These are phyloP conservation scores for Solanum rostratum DNA, from an alignment of 257 asterid genomes.

Conservation along the genomic window DNA sequence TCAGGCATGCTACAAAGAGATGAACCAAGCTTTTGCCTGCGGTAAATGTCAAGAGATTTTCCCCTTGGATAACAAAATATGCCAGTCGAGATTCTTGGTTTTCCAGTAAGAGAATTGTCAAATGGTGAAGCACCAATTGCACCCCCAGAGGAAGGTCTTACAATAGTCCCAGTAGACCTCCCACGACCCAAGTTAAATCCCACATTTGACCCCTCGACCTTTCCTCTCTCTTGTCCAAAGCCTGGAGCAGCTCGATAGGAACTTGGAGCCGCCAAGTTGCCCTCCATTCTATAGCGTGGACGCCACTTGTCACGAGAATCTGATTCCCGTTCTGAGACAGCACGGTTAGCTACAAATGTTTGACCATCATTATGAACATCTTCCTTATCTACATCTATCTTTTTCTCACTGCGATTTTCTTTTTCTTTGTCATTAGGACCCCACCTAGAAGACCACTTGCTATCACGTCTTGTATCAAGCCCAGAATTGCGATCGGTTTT, in stretches of 20 bases:
- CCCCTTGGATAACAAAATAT: constrained; percentile 76
- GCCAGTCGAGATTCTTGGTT: constrained; percentile 15
- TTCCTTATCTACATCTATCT: constrained; percentile 66
- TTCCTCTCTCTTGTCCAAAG: constrained; percentile 78
- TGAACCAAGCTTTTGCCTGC: constrained; percentile 48
- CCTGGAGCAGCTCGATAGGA: constrained; percentile 92
- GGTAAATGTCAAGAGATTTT: constrained; percentile 84
- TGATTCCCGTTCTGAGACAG: constrained; percentile 63
- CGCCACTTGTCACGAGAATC: constrained; percentile 99
- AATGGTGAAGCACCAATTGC: constrained; percentile 40
- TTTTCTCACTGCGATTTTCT: constrained; percentile 62
- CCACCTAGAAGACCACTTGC: constrained; percentile 95
- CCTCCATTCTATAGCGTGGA: constrained; percentile 95
- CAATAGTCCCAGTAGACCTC: constrained; percentile 37
- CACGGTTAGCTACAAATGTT: constrained; percentile 43
- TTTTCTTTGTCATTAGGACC: constrained; percentile 98
- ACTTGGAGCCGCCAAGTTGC: constrained; percentile 45
- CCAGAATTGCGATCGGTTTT: constrained; percentile 71
- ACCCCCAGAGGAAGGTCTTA: constrained; percentile 36
- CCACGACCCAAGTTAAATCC: constrained; percentile 97
- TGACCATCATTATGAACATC: constrained; percentile 56
- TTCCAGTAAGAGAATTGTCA: constrained; percentile 43
- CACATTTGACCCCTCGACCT: constrained; percentile 56
- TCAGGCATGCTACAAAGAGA: constrained; percentile 34
- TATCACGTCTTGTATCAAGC: constrained; percentile 77